Evolutionary conservation across 441 rosid species (phyloP).

Genomic region (Adansonia grandidieri): DNA sequence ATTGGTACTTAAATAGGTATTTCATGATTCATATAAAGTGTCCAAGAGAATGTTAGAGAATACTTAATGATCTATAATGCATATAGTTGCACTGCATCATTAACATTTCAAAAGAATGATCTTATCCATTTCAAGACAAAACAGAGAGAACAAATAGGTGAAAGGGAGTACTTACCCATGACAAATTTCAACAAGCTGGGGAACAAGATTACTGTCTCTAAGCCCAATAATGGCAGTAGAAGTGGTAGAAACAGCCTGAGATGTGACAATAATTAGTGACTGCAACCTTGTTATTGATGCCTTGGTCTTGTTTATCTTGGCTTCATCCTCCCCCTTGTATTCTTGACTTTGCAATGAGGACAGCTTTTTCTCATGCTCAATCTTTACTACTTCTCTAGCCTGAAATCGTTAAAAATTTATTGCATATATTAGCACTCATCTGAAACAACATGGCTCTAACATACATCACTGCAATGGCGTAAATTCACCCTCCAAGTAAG

Average conservation of each 20-base stretch:
- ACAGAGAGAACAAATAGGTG: not conserved
- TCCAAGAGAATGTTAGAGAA: not conserved
- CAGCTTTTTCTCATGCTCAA: constrained; percentile 85
- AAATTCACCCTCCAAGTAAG: not conserved
- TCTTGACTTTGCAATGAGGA: constrained; percentile 85
- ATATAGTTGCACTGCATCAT: not conserved
- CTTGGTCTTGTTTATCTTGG: constrained; percentile 85
- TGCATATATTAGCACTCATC: constrained; percentile 21
- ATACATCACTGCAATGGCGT: not conserved
- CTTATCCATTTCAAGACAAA: not conserved
- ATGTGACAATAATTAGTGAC: constrained; percentile 73
- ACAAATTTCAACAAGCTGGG: constrained; percentile 83
- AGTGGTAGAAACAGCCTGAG: constrained; percentile 88
- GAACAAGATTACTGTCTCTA: constrained; percentile 82
- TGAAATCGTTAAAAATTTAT: constrained; percentile 31
- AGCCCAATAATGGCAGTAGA: constrained; percentile 74
- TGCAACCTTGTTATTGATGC: constrained; percentile 70
- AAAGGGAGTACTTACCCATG: constrained; percentile 63
- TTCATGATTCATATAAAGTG: not conserved
- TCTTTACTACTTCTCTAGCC: constrained; percentile 89
- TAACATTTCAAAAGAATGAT: not conserved
- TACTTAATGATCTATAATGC: not conserved
- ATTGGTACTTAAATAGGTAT: not conserved
- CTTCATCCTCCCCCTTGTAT: constrained; percentile 80
- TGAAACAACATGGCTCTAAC: not conserved